Evolutionary conservation across 371 early-diverging fungal genomes (phyloP).

Genomic region (Mortierella polycephala): DNA sequence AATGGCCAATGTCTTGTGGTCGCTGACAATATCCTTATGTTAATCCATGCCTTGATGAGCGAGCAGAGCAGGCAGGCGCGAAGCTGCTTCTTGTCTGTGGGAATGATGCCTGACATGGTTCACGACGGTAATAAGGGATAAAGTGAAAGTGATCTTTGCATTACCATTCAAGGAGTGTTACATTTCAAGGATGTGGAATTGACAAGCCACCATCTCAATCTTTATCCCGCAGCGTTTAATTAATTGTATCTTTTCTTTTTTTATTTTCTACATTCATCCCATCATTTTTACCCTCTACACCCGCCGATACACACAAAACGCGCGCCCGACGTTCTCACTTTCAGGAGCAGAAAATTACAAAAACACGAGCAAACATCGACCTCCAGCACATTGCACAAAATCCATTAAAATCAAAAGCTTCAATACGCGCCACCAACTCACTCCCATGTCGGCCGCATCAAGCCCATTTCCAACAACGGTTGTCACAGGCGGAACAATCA

Average conservation of each 20-base stretch:
- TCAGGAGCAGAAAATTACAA: too few relatives aligned
- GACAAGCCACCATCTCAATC: conserved; percentile 1
- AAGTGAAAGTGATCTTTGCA: not conserved
- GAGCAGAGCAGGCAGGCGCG: conserved; percentile 95
- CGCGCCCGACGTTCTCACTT: not conserved
- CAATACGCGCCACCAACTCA: not conserved
- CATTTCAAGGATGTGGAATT: not conserved
- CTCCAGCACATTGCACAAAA: not conserved
- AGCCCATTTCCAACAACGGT: conserved; percentile 46
- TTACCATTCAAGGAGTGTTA: not conserved
- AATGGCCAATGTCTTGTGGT: not conserved
- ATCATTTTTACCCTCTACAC: not conserved
- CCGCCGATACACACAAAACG: not conserved
- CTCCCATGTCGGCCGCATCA: conserved; percentile 34
- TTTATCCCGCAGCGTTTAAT: not conserved
- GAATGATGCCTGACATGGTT: conserved; percentile 73
- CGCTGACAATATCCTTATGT: not conserved
- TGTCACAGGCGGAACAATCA: conserved; percentile 49
- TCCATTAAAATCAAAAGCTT: not conserved
- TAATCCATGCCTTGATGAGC: conserved; percentile 79
- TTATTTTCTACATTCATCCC: not conserved
- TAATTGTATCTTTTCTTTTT: not conserved
- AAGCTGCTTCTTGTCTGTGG: conserved; percentile 80
- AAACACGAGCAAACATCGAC: too few relatives aligned
- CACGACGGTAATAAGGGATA: not conserved